phyloP scores from a whole-genome alignment of 1,284 basidiomycete genomes.

The Apiotrichum montevideense region DNA sequence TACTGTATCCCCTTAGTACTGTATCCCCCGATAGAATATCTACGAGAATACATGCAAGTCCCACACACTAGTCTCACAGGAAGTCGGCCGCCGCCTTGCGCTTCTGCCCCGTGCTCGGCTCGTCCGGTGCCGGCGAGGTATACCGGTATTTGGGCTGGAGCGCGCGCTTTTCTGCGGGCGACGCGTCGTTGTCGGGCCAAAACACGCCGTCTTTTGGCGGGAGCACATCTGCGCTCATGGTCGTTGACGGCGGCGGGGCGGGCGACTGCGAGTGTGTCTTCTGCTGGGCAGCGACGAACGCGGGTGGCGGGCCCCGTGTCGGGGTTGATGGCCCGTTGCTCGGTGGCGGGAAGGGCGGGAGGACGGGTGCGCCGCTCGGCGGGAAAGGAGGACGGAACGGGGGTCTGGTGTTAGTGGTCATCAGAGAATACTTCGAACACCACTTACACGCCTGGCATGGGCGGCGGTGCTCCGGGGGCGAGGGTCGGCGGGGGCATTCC shows the following conservation, averaged over 20 bases:
- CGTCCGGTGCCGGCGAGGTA: conserved; percentile 40
- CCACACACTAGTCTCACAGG: conserved; percentile 21
- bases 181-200: conserved; percentile 44
- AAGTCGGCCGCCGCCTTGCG: conserved; percentile 49
- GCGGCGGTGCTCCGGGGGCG: conserved; percentile 33
- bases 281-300: conserved; percentile 15
- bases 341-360: conserved; percentile 32
- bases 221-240: conserved; percentile 17
- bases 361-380: conserved; percentile 12
- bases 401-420: conserved; percentile 1
- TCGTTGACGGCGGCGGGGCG: conserved; percentile 5
- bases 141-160: conserved; percentile 66
- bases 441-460: conserved; percentile 16
- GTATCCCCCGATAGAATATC: not conserved
- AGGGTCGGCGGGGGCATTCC: conserved; percentile 34
- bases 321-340: conserved; percentile 19
- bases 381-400: conserved; percentile 31
- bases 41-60: conserved; percentile 3
- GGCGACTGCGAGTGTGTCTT: not conserved
- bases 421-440: too few species aligned
- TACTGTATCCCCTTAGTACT: too few species aligned
- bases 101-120: conserved; percentile 30
- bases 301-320: conserved; percentile 27
- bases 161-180: conserved; percentile 62
- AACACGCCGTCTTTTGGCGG: conserved; percentile 46